Percentiles rank a stretch among this genome's conserved stretches.
Conservation (phyloP, 129 eudicot genomes). For the Tagetes erecta region DNA sequence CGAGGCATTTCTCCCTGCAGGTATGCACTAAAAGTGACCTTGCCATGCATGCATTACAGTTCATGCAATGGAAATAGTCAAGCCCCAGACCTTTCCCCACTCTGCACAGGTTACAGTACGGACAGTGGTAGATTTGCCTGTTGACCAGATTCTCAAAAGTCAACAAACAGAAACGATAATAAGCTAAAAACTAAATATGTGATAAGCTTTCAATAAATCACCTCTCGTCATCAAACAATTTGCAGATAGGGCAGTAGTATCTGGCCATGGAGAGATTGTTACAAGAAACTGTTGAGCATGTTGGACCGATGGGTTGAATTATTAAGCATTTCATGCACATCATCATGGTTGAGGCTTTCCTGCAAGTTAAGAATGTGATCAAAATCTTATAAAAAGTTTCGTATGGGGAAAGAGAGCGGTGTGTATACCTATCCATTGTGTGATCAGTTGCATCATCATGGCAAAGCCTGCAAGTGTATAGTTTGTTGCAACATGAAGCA, state of each 20-base stretch:
- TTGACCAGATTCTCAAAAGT: slow-evolving; percentile 13
- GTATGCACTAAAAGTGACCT: slow-evolving; percentile 59
- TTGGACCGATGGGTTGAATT: slow-evolving; percentile 70
- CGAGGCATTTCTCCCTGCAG: slow-evolving; percentile 92
- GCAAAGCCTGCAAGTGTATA: slow-evolving; percentile 77
- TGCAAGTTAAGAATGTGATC: slow-evolving; percentile 33
- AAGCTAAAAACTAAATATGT: neutral
- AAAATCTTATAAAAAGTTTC: slow-evolving; percentile 8
- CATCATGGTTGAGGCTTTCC: slow-evolving; percentile 87
- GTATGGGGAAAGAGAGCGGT: neutral
- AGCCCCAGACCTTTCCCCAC: slow-evolving; percentile 92
- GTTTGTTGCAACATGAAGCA: slow-evolving; percentile 79
- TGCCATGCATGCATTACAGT: slow-evolving; percentile 94
- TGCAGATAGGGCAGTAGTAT: slow-evolving; percentile 87
- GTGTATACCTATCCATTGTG: slow-evolving; percentile 69
- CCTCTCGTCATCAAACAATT: slow-evolving; percentile 90
- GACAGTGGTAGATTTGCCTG: slow-evolving; percentile 98
- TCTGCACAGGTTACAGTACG: slow-evolving; percentile 92
- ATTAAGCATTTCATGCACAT: slow-evolving; percentile 95
- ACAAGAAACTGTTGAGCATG: slow-evolving; percentile 67
- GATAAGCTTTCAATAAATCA: slow-evolving; percentile 30
- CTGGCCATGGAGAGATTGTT: slow-evolving; percentile 73
- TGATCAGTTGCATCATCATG: slow-evolving; percentile 89
- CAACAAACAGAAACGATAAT: slow-evolving; percentile 9
- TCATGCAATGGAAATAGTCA: slow-evolving; percentile 93